Conservation (phyloP, 345 rosid genomes). For the Sisymbrium irio region DNA sequence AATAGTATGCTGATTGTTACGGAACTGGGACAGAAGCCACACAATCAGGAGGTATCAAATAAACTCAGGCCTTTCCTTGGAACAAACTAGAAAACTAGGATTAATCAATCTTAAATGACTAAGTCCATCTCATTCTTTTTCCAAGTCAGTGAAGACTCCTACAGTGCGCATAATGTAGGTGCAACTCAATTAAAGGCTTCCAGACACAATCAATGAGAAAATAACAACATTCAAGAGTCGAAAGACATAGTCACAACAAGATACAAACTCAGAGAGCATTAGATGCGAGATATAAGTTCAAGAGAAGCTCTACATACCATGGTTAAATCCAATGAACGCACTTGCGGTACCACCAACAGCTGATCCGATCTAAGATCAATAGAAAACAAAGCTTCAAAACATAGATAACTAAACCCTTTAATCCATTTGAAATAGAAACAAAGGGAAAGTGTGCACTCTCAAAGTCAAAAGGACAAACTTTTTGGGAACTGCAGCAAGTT, state of each 20-base stretch:
- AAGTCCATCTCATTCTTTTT: background rate
- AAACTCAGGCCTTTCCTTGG: background rate
- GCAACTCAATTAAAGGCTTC: background rate
- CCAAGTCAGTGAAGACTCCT: background rate
- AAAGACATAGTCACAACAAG: background rate
- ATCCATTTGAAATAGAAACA: background rate
- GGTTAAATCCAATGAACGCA: constrained; percentile 40
- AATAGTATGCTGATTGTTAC: background rate
- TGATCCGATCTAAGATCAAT: constrained; percentile 67
- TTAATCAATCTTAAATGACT: background rate
- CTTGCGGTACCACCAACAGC: constrained; percentile 75
- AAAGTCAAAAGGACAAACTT: background rate
- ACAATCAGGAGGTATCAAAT: background rate
- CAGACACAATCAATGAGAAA: background rate
- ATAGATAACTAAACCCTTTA: background rate
- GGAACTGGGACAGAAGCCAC: background rate
- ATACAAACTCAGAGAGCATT: background rate
- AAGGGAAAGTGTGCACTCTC: background rate
- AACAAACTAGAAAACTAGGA: background rate
- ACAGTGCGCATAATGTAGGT: background rate
- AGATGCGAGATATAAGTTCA: background rate
- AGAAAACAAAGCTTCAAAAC: background rate
- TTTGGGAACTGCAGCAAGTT: background rate
- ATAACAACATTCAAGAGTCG: background rate
- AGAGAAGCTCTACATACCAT: constrained; percentile 24